Base-by-base conservation (phyloP, 352 stramenopile genomes). In the Phytopythium delawarense region DNA sequence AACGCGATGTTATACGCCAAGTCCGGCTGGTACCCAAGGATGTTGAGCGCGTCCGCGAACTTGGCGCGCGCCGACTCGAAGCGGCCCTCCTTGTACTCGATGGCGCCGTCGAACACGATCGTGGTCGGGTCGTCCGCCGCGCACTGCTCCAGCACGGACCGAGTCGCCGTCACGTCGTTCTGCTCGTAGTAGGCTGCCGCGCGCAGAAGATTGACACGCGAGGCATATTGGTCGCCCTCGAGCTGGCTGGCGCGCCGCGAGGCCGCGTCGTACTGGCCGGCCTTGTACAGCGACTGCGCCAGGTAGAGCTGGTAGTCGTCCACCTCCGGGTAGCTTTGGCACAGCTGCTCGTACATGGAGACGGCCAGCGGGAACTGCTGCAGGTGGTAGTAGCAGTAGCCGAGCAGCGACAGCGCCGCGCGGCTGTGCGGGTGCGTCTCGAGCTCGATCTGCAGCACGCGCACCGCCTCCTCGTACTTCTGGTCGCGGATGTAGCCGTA, bases 301-400 rank as follows among this genome's bases (percentile, higher is more conserved):
- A 98, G 87, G 74, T 98, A 98, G 32, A 98, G 66, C 46, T 96
- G 84, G 75, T 99, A 99, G 65, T 99, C 94, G 65, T 98, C 93
- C 28, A 97, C 88, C 55, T 96, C 86, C 1, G 96, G 96, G 71
- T 93, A 98, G 54, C 94, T 83, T 55, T 92, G 87, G 63, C 92
- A 89, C 25, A 99, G 84, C 69, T 98, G 84, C 66, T 99, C 94
- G 70, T 99, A 99, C 76, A 97, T 97, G 59, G 82, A 75, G 42
- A 96, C 91, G 7, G 96, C 94, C 48, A 84, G 75, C 35, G 78
- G 67, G 71, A 94, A 99, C 69, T 98, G 95, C 72, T 98, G 84
- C 71, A 98, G 78, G 70, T 98, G 89, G 77, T 99, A 99, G 76
- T 97, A 98, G 78, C 94, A 98, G 73, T 98, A 99, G n/a, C 89